Percentiles rank a stretch among this genome's conserved stretches.
phyloP scores from a whole-genome alignment of 73 alveolate genomes.

The Paramecium caudatum region DNA sequence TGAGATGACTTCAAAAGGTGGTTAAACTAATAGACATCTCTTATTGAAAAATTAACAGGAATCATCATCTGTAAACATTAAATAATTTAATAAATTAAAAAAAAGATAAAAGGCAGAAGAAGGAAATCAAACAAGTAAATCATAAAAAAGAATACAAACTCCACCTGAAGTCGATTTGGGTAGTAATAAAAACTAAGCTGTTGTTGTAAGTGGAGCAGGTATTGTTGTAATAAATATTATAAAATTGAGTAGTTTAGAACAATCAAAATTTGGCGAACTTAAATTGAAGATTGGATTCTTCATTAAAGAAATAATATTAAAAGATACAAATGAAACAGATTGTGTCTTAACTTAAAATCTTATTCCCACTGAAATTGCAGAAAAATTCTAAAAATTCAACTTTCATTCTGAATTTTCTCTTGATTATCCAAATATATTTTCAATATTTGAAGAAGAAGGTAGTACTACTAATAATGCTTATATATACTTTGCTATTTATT shows the following conservation, averaged over 20 bases:
- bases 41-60: neutral
- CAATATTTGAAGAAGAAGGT: neutral
- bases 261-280: neutral
- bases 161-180: neutral
- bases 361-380: neutral
- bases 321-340: conserved; percentile 42
- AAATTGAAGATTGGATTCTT: conserved; percentile 58
- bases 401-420: conserved; percentile 36
- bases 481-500: conserved; percentile 45
- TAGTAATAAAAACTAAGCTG: neutral
- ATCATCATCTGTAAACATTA: neutral
- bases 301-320: neutral
- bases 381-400: neutral
- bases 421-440: conserved; percentile 27
- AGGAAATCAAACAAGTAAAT: neutral
- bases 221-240: neutral
- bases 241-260: conserved; percentile 10
- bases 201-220: conserved; percentile 23
- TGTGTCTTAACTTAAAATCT: conserved; percentile 45
- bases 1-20: neutral
- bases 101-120: neutral
- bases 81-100: neutral
- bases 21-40: neutral
- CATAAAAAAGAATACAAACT: neutral
- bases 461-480: neutral